Evolutionary conservation across 2,329 filamentous ascomycete species (phyloP).

Genomic region (Alternaria infectoria): DNA sequence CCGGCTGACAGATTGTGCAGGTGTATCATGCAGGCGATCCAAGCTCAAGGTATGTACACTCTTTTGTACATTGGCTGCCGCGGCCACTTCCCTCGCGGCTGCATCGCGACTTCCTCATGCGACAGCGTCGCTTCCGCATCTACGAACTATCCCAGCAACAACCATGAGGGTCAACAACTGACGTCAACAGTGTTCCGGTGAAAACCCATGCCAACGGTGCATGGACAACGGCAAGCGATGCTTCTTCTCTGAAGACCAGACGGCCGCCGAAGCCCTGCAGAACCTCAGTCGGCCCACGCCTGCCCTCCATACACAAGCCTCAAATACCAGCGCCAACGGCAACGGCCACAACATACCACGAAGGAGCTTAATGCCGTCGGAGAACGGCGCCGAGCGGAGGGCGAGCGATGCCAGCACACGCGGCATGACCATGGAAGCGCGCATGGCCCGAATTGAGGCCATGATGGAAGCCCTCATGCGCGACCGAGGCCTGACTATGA

Average conservation of each 20-base stretch:
- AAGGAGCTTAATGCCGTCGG: constrained; percentile 28
- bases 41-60: constrained; percentile 41
- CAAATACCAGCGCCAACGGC: constrained; percentile 14
- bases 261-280: constrained; percentile 45
- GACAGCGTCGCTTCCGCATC: background rate
- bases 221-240: constrained; percentile 43
- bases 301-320: constrained; percentile 17
- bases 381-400: constrained; percentile 27
- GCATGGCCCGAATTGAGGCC: constrained; percentile 43
- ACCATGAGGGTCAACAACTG: background rate
- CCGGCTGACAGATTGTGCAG: constrained; percentile 25
- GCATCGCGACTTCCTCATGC: background rate
- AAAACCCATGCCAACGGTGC: constrained; percentile 46
- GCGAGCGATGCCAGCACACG: constrained; percentile 36
- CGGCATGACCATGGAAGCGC: constrained; percentile 40
- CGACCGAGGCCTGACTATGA: constrained; percentile 32
- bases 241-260: constrained; percentile 48
- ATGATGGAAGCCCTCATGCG: constrained; percentile 46
- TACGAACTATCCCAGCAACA: background rate
- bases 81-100: background rate
- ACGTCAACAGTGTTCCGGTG: constrained; percentile 38
- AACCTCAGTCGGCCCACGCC: constrained; percentile 44
- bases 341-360: constrained; percentile 22
- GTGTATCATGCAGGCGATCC: constrained; percentile 43
- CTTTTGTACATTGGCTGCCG: background rate